Evolutionary conservation across 805 yeast genomes (phyloP).

Genomic region (Candida wancherniae): DNA sequence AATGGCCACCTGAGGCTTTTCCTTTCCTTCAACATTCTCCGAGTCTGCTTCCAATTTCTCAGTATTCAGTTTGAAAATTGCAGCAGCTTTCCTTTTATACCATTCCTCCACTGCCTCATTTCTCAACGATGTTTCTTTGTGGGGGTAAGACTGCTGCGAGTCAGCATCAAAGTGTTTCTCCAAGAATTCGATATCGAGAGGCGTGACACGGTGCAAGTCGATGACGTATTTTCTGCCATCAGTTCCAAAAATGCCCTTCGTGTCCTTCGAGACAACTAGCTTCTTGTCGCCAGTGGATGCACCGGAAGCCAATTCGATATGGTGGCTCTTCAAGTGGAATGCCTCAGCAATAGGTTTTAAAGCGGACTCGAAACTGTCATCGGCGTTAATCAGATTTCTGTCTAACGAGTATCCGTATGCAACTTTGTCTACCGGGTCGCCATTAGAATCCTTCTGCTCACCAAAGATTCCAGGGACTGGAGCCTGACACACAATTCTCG

Average conservation of each 20-base stretch:
- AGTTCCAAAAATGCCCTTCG: constrained; percentile 81
- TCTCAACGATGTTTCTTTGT: constrained; percentile 71
- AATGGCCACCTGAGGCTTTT: constrained; percentile 47
- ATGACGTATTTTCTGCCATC: constrained; percentile 82
- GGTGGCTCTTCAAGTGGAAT: constrained; percentile 73
- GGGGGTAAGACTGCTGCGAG: constrained; percentile 63
- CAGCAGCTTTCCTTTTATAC: constrained; percentile 70
- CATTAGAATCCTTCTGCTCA: constrained; percentile 19
- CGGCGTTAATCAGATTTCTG: constrained; percentile 43
- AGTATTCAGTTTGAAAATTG: constrained; percentile 45
- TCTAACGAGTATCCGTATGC: constrained; percentile 74
- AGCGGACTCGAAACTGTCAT: constrained; percentile 48
- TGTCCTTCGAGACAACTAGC: constrained; percentile 65
- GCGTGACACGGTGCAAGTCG: constrained; percentile 80
- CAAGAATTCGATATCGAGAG: constrained; percentile 74
- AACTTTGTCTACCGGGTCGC: constrained; percentile 38
- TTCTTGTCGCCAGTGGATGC: constrained; percentile 34
- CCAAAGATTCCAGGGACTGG: constrained; percentile 91
- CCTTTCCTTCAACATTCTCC: constrained; percentile 31
- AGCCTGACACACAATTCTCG: constrained; percentile 84
- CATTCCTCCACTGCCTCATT: constrained; percentile 87
- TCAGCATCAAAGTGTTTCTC: constrained; percentile 47
- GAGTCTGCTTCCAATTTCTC: constrained; percentile 39
- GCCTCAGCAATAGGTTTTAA: constrained; percentile 63
- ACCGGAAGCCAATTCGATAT: constrained; percentile 46